A percentile compares a stretch with the other conserved stretches of the same genome.
phyloP scores from a whole-genome alignment of 228 moss, liverwort and hornwort species.

The Sphagnum fallax region DNA sequence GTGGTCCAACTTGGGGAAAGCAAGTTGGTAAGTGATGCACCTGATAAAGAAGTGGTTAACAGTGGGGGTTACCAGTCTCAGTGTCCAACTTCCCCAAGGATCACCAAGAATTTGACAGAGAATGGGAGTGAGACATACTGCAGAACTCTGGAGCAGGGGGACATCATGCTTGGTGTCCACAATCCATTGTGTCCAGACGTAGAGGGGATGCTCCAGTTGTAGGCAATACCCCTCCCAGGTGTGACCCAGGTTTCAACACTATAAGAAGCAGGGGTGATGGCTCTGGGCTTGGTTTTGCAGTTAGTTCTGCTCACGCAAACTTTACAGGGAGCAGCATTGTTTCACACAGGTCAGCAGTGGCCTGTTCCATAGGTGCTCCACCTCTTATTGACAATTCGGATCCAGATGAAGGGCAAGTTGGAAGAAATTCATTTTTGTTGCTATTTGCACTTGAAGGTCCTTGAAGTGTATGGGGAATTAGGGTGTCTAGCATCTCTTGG shows the following conservation, averaged over 20 bases:
- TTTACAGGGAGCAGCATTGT: slow-evolving; percentile 73
- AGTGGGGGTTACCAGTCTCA: slow-evolving; percentile 61
- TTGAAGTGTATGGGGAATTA: slow-evolving; percentile 89
- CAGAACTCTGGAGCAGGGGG: slow-evolving; percentile 48
- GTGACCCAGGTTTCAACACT: slow-evolving; percentile 93
- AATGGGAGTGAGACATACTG: slow-evolving; percentile 58
- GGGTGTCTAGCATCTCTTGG: slow-evolving; percentile 51
- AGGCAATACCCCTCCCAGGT: slow-evolving; percentile 81
- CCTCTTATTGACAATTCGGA: slow-evolving; percentile 79
- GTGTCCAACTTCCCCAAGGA: slow-evolving; percentile 40
- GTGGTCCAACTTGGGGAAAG: too few relatives aligned
- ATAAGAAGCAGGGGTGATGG: slow-evolving; percentile 93
- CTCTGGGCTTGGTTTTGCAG: slow-evolving; percentile 74
- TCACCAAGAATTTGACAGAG: slow-evolving; percentile 33
- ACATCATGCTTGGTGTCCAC: slow-evolving; percentile 89
- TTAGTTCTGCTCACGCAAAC: slow-evolving; percentile 83
- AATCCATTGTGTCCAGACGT: slow-evolving; percentile 81
- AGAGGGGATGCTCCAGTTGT: slow-evolving; percentile 84
- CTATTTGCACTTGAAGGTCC: slow-evolving; percentile 81
- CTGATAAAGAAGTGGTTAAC: too few relatives aligned
- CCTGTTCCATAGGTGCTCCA: slow-evolving; percentile 67
- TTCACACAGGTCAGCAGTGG: slow-evolving; percentile 60
- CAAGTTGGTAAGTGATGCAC: too few relatives aligned
- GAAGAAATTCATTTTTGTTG: slow-evolving; percentile 18
- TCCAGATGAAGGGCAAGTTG: slow-evolving; percentile 6